phyloP scores from a whole-genome alignment of 495 filamentous ascomycete genomes.

The Melanomma pulvis-pyrius region DNA sequence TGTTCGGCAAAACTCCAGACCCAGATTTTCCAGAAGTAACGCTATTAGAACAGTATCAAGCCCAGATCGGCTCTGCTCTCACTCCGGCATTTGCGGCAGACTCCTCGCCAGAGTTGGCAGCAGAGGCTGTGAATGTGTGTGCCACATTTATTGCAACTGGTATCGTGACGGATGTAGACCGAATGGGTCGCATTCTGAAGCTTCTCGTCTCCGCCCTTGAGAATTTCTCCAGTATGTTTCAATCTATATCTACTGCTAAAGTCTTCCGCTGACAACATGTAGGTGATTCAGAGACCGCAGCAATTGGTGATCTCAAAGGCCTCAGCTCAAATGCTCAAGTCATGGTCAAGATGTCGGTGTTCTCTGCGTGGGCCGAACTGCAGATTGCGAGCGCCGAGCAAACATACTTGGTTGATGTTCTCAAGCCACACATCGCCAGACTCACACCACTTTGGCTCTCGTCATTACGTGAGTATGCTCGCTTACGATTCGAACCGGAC shows the following conservation, averaged over 20 bases:
- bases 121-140: constrained; percentile 96
- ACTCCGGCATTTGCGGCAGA: constrained; percentile 95
- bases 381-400: constrained; percentile 96
- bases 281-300: constrained; percentile 74
- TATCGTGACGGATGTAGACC: constrained; percentile 95
- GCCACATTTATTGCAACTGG: constrained; percentile 95
- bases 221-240: constrained; percentile 72
- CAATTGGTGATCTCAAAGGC: constrained; percentile 90
- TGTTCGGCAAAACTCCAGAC: constrained; percentile 95
- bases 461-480: constrained; percentile 90
- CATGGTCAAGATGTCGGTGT: constrained; percentile 96
- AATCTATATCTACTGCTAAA: not conserved
- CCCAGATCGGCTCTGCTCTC: constrained; percentile 93
- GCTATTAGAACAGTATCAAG: constrained; percentile 95
- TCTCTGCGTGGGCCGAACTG: constrained; percentile 98
- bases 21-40: constrained; percentile 96
- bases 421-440: constrained; percentile 86
- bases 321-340: constrained; percentile 95
- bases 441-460: constrained; percentile 92
- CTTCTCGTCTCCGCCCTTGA: constrained; percentile 89
- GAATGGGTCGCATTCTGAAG: constrained; percentile 96
- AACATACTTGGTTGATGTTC: constrained; percentile 81
- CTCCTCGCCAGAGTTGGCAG: constrained; percentile 91
- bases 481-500: constrained; percentile 92
- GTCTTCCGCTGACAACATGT: constrained; percentile 4